Evolutionary conservation across 2,329 filamentous ascomycete species (phyloP).

Genomic region (Calonectria crousiana): DNA sequence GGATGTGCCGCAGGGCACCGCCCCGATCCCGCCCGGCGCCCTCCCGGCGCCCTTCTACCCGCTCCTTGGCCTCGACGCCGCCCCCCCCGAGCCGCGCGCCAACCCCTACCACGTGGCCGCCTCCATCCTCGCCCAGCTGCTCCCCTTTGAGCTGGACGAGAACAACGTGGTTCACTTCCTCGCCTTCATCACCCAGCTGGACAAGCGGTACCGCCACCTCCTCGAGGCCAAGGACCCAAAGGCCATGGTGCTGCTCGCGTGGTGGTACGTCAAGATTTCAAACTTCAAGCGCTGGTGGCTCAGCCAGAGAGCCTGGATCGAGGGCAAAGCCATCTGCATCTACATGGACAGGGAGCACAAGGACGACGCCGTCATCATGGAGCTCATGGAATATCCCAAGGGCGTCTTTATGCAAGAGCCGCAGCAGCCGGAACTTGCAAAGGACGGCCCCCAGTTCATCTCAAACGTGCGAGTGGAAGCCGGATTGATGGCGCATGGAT

Average conservation of each 20-base stretch:
- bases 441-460: not conserved
- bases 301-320: slow-evolving; percentile 57
- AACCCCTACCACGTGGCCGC: slow-evolving; percentile 52
- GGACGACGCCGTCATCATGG: slow-evolving; percentile 23
- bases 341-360: slow-evolving; percentile 45
- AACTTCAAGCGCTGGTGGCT: slow-evolving; percentile 61
- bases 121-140: slow-evolving; percentile 53
- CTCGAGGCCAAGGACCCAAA: slow-evolving; percentile 63
- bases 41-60: slow-evolving; percentile 50
- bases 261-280: slow-evolving; percentile 66
- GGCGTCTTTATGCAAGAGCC: slow-evolving; percentile 14
- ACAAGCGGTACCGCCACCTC: slow-evolving; percentile 57
- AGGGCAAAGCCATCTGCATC: slow-evolving; percentile 63
- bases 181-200: slow-evolving; percentile 59
- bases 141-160: slow-evolving; percentile 51
- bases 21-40: slow-evolving; percentile 22
- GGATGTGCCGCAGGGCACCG: slow-evolving; percentile 21
- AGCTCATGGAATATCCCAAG: slow-evolving; percentile 35
- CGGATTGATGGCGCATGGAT: not conserved
- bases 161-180: slow-evolving; percentile 59
- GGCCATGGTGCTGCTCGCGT: slow-evolving; percentile 66
- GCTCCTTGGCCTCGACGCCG: slow-evolving; percentile 40
- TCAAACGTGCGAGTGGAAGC: not conserved
- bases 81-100: slow-evolving; percentile 33
- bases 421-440: not conserved